These are phyloP conservation scores for Fusarium redolens DNA, from an alignment of 2,329 filamentous ascomycete species.

Conservation along the genomic window DNA sequence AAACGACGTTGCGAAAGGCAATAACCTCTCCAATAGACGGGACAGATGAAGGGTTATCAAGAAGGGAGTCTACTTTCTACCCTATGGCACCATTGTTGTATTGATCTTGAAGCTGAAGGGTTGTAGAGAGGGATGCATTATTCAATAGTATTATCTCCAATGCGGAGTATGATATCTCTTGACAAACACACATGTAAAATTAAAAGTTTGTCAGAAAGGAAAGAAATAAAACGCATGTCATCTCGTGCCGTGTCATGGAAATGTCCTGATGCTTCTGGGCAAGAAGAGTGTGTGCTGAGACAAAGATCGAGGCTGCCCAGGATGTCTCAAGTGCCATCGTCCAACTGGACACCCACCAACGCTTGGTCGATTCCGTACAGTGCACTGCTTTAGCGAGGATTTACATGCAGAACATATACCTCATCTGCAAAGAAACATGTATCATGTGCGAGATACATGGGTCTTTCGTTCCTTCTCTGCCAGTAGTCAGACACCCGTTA, in stretches of 20 bases:
- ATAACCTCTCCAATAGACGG: constrained; percentile 9
- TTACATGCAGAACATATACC: constrained; percentile 3
- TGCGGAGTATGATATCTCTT: background rate
- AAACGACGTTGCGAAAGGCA: constrained; percentile 4
- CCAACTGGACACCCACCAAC: constrained; percentile 7
- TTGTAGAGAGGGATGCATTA: constrained; percentile 9
- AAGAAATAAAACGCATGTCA: background rate
- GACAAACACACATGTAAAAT: background rate
- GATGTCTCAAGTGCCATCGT: constrained; percentile 6
- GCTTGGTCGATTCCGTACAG: constrained; percentile 7
- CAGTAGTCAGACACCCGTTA: background rate
- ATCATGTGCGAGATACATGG: constrained; percentile 6
- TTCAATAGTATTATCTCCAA: background rate
- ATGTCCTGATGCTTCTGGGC: background rate
- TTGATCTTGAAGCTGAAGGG: constrained; percentile 9
- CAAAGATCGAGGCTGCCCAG: constrained; percentile 11
- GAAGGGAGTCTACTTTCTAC: constrained; percentile 3
- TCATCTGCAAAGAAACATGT: constrained; percentile 3
- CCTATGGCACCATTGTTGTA: background rate
- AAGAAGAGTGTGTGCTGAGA: constrained; percentile 9
- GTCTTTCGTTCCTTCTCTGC: background rate
- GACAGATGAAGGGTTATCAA: constrained; percentile 3
- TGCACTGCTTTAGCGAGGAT: constrained; percentile 3
- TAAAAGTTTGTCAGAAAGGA: background rate
- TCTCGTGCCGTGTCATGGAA: background rate